Percentiles rank a stretch among this genome's conserved stretches.
Conservation (phyloP, 371 early-diverging fungal species). For the Conidiobolus incongruus region DNA sequence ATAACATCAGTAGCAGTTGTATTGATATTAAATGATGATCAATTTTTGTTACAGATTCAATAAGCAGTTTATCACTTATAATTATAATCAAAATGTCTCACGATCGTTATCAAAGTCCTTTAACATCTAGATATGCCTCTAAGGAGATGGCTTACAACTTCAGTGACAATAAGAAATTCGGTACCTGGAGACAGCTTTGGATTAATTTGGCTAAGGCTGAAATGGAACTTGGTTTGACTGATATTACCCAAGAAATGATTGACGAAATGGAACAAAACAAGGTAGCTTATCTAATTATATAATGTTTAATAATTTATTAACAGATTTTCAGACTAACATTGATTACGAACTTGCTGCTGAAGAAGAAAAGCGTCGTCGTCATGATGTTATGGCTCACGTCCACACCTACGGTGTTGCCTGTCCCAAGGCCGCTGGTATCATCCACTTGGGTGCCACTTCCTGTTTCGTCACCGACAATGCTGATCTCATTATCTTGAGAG, state of each 20-base stretch:
- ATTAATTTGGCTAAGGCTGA: slow-evolving; percentile 81
- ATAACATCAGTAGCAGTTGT: too few species aligned
- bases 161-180: slow-evolving; percentile 79
- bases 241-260: slow-evolving; percentile 72
- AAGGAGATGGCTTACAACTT: slow-evolving; percentile 94
- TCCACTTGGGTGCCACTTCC: slow-evolving; percentile 93
- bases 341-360: slow-evolving; percentile 75
- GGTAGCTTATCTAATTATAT: slow-evolving; percentile 6
- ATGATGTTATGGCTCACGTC: slow-evolving; percentile 98
- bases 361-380: slow-evolving; percentile 85
- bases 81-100: slow-evolving; percentile 7
- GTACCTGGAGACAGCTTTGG: slow-evolving; percentile 92
- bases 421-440: slow-evolving; percentile 82
- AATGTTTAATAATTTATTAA: background rate
- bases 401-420: slow-evolving; percentile 83
- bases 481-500: slow-evolving; percentile 83
- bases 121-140: slow-evolving; percentile 91
- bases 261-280: slow-evolving; percentile 76
- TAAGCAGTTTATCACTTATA: too few species aligned
- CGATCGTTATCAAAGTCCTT: slow-evolving; percentile 70
- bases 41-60: background rate
- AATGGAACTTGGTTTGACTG: slow-evolving; percentile 65
- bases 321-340: slow-evolving; percentile 2
- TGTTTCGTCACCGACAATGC: slow-evolving; percentile 96
- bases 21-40: too few species aligned